Evolutionary conservation across 1,284 basidiomycete species (phyloP), one percentile per base, ranked within the genome.

Genomic region (Sporisorium sorghi): DNA sequence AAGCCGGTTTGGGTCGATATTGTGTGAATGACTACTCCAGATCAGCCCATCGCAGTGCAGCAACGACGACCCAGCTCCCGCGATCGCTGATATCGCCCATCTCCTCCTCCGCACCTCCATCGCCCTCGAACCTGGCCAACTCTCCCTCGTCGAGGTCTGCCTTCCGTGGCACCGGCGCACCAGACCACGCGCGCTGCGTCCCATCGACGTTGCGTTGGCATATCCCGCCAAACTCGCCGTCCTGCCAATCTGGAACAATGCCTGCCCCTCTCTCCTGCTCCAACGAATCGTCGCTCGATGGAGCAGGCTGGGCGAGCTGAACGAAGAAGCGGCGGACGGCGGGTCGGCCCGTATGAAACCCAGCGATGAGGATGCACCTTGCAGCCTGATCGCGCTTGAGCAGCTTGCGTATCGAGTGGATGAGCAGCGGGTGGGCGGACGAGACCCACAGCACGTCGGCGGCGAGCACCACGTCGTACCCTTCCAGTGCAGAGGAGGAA

Each of bases 381-480:
- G 81, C 71, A 12, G 39, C 26, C 0, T 43, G 19, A 15, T 56
- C 43, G 12, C 71, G 58, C 19, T 65, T 63, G 32, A 83, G 76
- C 32, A 81, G 59, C 30, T 40, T 65, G 15, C 60, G 53, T 8
- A 83, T 76, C n/a, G 76, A 78, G 23, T 73, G 65, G 1, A 83
- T 73, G 7, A 83, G 70, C 21, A 67, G 37, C 0, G 56, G 72
- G 43, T 83, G 81, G 26, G 71, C 69, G n/a, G 79, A 81, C 1
- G 79, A 81, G 28, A 83, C 78, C 81, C 81, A 83, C n/a, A 83
- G 68, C 2, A 78, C 76, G 40, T 83, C 81, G 1, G 81, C 81
- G 21, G 79, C 79, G 0, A 83, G 50, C 0, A 83, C 75, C 2
- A 68, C 19, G 19, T 81, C 78, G 44, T 71, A 79, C 3, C 68